Evolutionary conservation across 441 rosid species (phyloP).

Genomic region (Mallotus japonicus): DNA sequence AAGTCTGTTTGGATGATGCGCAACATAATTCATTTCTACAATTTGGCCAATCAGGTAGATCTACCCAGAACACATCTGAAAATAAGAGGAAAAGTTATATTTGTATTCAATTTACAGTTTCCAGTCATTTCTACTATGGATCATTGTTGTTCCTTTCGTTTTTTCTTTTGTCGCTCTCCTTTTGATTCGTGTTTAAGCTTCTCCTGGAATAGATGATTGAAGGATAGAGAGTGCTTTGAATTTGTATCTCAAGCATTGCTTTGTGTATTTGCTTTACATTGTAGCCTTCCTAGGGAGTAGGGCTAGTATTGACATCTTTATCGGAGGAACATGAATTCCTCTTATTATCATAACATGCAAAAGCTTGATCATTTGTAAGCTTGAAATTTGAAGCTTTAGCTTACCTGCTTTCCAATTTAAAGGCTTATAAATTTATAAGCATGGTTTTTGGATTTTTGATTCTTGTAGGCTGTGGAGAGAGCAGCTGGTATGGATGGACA

Average conservation of each 20-base stretch:
- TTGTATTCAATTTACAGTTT: neutral
- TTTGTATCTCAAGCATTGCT: neutral
- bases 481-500: conserved; percentile 99
- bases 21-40: conserved; percentile 93
- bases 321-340: neutral
- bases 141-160: too few species aligned
- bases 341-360: neutral
- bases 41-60: conserved; percentile 93
- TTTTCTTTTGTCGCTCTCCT: neutral
- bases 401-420: neutral
- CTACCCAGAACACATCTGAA: neutral
- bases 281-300: too few species aligned
- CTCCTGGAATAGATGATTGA: neutral
- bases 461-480: conserved; percentile 86
- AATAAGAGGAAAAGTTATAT: too few species aligned
- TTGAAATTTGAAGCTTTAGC: neutral
- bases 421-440: neutral
- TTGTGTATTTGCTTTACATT: neutral
- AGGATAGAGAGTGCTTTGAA: neutral
- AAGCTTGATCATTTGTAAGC: too few species aligned
- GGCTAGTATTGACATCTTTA: neutral
- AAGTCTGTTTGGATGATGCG: conserved; percentile 99
- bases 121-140: neutral
- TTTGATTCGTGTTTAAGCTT: neutral
- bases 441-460: neutral